phyloP scores from a whole-genome alignment of 2,329 filamentous ascomycete species.

The Didymellaceae sp. region DNA sequence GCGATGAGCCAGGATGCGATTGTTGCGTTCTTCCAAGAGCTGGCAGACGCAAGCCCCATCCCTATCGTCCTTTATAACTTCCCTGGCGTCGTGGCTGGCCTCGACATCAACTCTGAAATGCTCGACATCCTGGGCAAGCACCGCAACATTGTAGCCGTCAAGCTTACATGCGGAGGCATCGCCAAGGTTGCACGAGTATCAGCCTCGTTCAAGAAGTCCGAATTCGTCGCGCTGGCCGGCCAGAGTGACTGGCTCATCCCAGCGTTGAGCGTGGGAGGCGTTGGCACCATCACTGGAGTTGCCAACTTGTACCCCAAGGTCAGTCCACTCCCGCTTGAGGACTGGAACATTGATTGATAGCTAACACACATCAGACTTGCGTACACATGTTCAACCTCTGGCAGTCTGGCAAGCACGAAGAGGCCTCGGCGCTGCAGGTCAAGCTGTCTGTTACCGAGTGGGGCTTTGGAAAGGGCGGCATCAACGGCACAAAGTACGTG shows the following conservation, averaged over 20 bases:
- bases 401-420: slow-evolving; percentile 54
- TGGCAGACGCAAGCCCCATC: slow-evolving; percentile 49
- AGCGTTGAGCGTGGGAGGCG: slow-evolving; percentile 63
- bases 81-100: slow-evolving; percentile 51
- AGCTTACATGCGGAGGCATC: slow-evolving; percentile 49
- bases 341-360: not conserved
- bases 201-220: slow-evolving; percentile 44
- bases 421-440: slow-evolving; percentile 59
- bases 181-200: slow-evolving; percentile 53
- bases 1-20: slow-evolving; percentile 48
- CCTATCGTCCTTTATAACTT: slow-evolving; percentile 58
- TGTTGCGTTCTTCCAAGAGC: slow-evolving; percentile 45
- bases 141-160: slow-evolving; percentile 47
- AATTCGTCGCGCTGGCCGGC: slow-evolving; percentile 51
- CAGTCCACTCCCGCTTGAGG: slow-evolving; percentile 2
- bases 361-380: slow-evolving; percentile 43
- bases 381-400: slow-evolving; percentile 57
- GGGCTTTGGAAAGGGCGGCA: slow-evolving; percentile 64
- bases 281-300: slow-evolving; percentile 68
- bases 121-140: slow-evolving; percentile 46
- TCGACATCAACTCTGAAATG: slow-evolving; percentile 54
- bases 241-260: slow-evolving; percentile 60
- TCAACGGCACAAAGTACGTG: slow-evolving; percentile 68
- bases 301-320: slow-evolving; percentile 66
- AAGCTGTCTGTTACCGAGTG: slow-evolving; percentile 61